Evolutionary conservation across 2,329 filamentous ascomycete genomes (phyloP), one percentile per base, ranked within the genome.

Genomic region (Monilinia fructigena): DNA sequence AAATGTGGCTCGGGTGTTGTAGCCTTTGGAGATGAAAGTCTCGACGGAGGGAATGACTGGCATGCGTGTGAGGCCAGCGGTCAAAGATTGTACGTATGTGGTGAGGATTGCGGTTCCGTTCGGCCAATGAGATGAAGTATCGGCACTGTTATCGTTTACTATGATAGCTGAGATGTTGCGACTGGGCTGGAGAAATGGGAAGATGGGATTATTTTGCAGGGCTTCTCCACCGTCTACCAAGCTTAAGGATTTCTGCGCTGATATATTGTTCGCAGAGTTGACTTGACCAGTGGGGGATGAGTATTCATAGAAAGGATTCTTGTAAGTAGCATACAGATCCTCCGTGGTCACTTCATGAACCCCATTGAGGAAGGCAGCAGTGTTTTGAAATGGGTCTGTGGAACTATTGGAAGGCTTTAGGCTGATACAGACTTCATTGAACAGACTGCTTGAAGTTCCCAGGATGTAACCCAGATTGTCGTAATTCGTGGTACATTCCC

Each of bases 271-370:
- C n/a, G 23, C 47, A 20, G 63, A 28, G 14, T 60, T 56, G 1
- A 78, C 71, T 0, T 58, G 61, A 16, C 68, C 65, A 1, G 71
- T 71, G 1, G 68, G 59, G 4, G 73, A 74, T 0, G 70, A 54
- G 78, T 81, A 87, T 68, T 81, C 77, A 63, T 83, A 77, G 73
- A 86, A 86, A 0, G 84, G 88, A 76, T 90, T 90, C 7, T 84
- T 85, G 79, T 85, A 89, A 26, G 80, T 72, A 73, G 82, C 81
- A 55, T 70, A 74, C 3, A 74, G 66, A 48, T 74, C 79, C 23
- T 74, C 66, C 11, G 73, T 74, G 4, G 71, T 68, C 2, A 74
- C 67, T 65, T 76, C 62, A 56, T 78, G 74, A 16, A 73, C 68
- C 1, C 70, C 55, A 56, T 70, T 69, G 40, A 80, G 62, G n/a